Conservation (phyloP, 495 filamentous ascomycete genomes). For the Daldinia childiae region DNA sequence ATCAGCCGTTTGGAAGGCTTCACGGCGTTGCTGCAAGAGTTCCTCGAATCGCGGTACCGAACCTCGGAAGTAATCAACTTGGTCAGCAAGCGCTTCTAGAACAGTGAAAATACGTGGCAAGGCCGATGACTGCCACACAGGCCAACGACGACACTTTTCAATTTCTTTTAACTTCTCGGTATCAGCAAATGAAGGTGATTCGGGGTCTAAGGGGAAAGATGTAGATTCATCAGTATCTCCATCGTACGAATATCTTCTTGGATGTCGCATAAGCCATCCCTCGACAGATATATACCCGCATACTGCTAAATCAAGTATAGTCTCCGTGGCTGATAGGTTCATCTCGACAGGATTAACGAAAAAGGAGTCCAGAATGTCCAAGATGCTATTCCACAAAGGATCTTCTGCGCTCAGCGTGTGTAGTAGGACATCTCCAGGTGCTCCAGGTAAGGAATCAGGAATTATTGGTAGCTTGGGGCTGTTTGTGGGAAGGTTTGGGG, state of each 20-base stretch:
- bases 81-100: slow-evolving; percentile 67
- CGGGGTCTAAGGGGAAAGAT: slow-evolving; percentile 46
- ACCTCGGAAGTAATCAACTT: slow-evolving; percentile 71
- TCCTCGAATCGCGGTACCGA: slow-evolving; percentile 80
- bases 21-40: slow-evolving; percentile 75
- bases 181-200: slow-evolving; percentile 48
- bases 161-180: slow-evolving; percentile 56
- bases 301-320: slow-evolving; percentile 80
- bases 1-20: slow-evolving; percentile 69
- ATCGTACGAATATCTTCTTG: slow-evolving; percentile 65
- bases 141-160: slow-evolving; percentile 60
- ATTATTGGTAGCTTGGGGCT: slow-evolving; percentile 60
- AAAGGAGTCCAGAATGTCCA: slow-evolving; percentile 77
- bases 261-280: slow-evolving; percentile 86
- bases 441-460: slow-evolving; percentile 61
- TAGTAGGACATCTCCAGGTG: slow-evolving; percentile 63
- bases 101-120: slow-evolving; percentile 61
- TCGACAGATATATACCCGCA: slow-evolving; percentile 86
- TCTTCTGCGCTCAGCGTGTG: slow-evolving; percentile 76
- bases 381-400: slow-evolving; percentile 74
- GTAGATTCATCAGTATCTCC: slow-evolving; percentile 51
- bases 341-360: slow-evolving; percentile 89
- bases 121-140: slow-evolving; percentile 56
- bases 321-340: slow-evolving; percentile 86
- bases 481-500: slow-evolving; percentile 61